Evolutionary conservation across 495 filamentous ascomycete genomes (phyloP).

Genomic region (Melanomma pulvis-pyrius): DNA sequence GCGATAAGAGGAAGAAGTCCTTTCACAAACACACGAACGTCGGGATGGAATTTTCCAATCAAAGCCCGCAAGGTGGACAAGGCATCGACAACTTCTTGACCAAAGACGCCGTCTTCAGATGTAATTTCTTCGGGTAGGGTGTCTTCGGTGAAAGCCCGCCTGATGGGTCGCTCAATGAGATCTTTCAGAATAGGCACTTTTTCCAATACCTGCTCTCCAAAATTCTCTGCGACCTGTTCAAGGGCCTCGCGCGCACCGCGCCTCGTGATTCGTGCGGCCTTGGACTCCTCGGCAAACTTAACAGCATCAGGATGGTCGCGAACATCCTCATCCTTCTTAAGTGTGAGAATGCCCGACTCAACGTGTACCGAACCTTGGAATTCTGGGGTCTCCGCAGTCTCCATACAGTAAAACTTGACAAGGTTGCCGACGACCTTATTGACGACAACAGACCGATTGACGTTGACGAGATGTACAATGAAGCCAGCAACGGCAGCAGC

Average conservation of each 20-base stretch:
- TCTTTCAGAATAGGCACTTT: constrained; percentile 77
- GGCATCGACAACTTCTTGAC: constrained; percentile 90
- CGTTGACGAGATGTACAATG: constrained; percentile 80
- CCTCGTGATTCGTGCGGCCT: constrained; percentile 81
- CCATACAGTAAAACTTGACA: constrained; percentile 94
- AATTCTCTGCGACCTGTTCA: constrained; percentile 79
- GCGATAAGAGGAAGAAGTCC: constrained; percentile 82
- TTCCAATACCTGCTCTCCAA: constrained; percentile 73
- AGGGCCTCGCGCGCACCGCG: constrained; percentile 93
- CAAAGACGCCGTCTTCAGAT: constrained; percentile 68
- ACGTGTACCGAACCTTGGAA: constrained; percentile 77
- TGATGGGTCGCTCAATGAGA: constrained; percentile 80
- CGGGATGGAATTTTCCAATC: constrained; percentile 75
- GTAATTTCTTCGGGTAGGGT: constrained; percentile 67
- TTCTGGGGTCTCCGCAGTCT: constrained; percentile 95
- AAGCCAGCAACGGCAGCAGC: constrained; percentile 77
- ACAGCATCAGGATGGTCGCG: constrained; percentile 88
- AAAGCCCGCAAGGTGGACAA: constrained; percentile 90
- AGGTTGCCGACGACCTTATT: constrained; percentile 94
- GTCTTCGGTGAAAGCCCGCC: constrained; percentile 70
- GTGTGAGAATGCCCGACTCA: constrained; percentile 78
- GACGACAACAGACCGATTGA: constrained; percentile 74
- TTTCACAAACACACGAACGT: constrained; percentile 75
- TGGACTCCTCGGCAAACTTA: constrained; percentile 83
- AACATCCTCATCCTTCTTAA: constrained; percentile 95